Base-by-base conservation (phyloP, 169 alveolate species). In the Eimeria tenella region DNA sequence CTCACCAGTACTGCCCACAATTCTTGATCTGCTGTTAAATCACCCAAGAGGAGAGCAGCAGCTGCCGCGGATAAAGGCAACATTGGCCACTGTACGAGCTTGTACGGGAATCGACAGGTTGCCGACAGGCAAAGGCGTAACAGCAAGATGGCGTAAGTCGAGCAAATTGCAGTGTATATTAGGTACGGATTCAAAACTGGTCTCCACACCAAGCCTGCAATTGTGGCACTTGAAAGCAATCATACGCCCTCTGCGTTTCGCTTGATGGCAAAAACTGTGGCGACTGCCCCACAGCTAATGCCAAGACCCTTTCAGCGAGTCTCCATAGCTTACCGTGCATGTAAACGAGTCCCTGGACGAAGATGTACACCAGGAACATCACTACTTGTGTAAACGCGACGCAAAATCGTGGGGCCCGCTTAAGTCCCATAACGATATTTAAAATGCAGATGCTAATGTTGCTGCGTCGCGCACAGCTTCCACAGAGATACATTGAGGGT, bases 61-160 rank as follows among this genome's bases (percentile, higher is more conserved):
- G 92, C 95, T 8, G 65, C 86, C 10, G 87, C 91, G 5, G 79
- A 68, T 55, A 91, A 77, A 11, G 95, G 95, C 70, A 91, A 15
- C 55, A 79, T 62, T 10, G 95, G 95, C 73, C 71, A 62, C 15
- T 81, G 86, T 10, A 77, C 23, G 6, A 81, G 79, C 53, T 81
- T 77, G 86, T 77, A 91, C 13, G 95, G 75, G 55, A 91, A 63
- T 60, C 91, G 90, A 83, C 95, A 91, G 5, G 95, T 91, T n/a
- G 95, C 95, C 65, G 91, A 77, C 55, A 91, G 81, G 75, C 95
- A 91, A 52, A 91, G 77, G 19, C 95, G 90, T 86, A 91, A 74
- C 75, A 91, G 74, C 75, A 91, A 25, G 11, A 91, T 91, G 50
- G 86, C 63, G 91, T 91, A 91, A 6, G 95, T 77, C 21, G 91